Percentiles rank a stretch among this genome's conserved stretches.
Evolutionary conservation across 192 early-diverging fungal species (phyloP).

Genomic region (Coemansia sp.): DNA sequence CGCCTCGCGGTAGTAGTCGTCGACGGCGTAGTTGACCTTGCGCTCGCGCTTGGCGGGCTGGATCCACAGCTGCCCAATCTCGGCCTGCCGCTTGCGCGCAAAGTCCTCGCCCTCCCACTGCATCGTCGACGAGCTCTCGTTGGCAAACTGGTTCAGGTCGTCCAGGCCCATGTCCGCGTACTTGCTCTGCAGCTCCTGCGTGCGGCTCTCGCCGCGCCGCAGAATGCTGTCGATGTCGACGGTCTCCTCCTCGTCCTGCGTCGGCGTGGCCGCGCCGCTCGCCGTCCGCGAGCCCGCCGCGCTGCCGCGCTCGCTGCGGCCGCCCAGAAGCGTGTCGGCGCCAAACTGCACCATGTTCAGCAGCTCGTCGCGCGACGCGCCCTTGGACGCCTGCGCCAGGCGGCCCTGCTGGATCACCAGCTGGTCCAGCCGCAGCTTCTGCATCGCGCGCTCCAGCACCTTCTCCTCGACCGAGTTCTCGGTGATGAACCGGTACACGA

Average conservation of each 20-base stretch:
- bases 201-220: slow-evolving; percentile 82
- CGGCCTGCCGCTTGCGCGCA: slow-evolving; percentile 62
- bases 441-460: slow-evolving; percentile 94
- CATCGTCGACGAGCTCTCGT: slow-evolving; percentile 68
- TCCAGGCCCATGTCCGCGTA: slow-evolving; percentile 90
- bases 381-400: slow-evolving; percentile 67
- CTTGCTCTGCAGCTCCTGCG: slow-evolving; percentile 82
- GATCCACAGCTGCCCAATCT: slow-evolving; percentile 69
- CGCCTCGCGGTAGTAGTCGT: slow-evolving; percentile 91
- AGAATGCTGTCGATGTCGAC: slow-evolving; percentile 82
- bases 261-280: slow-evolving; percentile 34
- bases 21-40: slow-evolving; percentile 87
- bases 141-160: slow-evolving; percentile 88
- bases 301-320: slow-evolving; percentile 16
- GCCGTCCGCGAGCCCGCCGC: slow-evolving; percentile 21
- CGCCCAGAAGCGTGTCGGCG: slow-evolving; percentile 79
- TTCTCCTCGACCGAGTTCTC: slow-evolving; percentile 98
- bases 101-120: slow-evolving; percentile 98
- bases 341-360: slow-evolving; percentile 98
- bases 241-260: slow-evolving; percentile 44
- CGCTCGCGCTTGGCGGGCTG: slow-evolving; percentile 93
- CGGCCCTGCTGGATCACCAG: slow-evolving; percentile 99
- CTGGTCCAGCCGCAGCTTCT: slow-evolving; percentile 94
- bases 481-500: slow-evolving; percentile 94
- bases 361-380: slow-evolving; percentile 56